Percentiles rank a stretch among this genome's conserved stretches.
These are phyloP conservation scores for Podospora pseudopauciseta DNA, from an alignment of 495 filamentous ascomycete genomes.

Conservation along the genomic window DNA sequence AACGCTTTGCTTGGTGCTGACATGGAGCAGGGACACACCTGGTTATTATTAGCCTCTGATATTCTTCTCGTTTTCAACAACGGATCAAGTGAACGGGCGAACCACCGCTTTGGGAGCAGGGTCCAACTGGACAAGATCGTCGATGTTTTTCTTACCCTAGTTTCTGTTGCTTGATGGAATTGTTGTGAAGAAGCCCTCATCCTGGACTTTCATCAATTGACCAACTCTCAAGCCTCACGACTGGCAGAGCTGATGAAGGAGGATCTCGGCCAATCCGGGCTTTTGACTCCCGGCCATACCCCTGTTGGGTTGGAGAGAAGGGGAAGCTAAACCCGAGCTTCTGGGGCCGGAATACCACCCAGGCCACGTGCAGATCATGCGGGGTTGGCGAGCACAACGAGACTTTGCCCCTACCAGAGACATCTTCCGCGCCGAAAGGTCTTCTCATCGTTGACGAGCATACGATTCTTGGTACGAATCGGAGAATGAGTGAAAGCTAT, in stretches of 20 bases:
- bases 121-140: not conserved
- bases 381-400: slow-evolving; percentile 16
- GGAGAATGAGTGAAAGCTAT: not conserved
- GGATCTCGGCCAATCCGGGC: not conserved
- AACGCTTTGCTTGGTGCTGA: slow-evolving; percentile 1
- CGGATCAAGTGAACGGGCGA: not conserved
- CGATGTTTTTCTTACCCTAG: not conserved
- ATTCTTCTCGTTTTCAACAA: not conserved
- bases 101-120: not conserved
- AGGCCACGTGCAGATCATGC: slow-evolving; percentile 27
- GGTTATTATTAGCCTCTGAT: not conserved
- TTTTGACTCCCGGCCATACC: not conserved
- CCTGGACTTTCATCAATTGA: not conserved
- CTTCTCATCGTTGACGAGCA: not conserved
- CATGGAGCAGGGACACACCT: not conserved
- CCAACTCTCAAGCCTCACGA: not conserved
- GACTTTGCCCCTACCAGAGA: slow-evolving; percentile 4
- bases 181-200: not conserved
- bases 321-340: slow-evolving; percentile 9
- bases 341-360: slow-evolving; percentile 21
- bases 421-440: not conserved
- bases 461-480: not conserved
- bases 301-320: not conserved
- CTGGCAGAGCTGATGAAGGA: not conserved
- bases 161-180: not conserved